Percentiles rank a stretch among this genome's conserved stretches.
These are phyloP conservation scores for Claviceps spartinae DNA, from an alignment of 2,329 filamentous ascomycete species.

Conservation along the genomic window DNA sequence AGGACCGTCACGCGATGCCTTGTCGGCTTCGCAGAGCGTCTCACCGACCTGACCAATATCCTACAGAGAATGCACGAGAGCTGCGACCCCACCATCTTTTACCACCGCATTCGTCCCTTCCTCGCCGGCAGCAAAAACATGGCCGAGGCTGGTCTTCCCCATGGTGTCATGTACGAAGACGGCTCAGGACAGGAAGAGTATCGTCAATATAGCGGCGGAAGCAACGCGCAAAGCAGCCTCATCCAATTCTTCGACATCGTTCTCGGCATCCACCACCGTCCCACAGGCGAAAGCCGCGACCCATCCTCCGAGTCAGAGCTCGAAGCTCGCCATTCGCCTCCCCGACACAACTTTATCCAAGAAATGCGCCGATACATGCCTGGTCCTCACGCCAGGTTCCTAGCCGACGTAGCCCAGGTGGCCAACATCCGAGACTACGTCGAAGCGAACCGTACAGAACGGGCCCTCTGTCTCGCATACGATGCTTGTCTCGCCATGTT, in stretches of 20 bases:
- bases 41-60: constrained; percentile 71
- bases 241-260: constrained; percentile 96
- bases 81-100: constrained; percentile 90
- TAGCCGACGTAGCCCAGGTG: constrained; percentile 63
- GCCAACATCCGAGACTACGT: constrained; percentile 85
- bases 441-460: constrained; percentile 44
- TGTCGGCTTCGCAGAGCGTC: constrained; percentile 68
- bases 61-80: constrained; percentile 87
- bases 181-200: constrained; percentile 55
- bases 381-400: constrained; percentile 76
- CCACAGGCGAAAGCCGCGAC: constrained; percentile 60
- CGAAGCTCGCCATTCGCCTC: constrained; percentile 27
- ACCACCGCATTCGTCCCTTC: constrained; percentile 90
- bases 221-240: constrained; percentile 91
- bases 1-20: constrained; percentile 63
- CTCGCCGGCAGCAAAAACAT: constrained; percentile 96
- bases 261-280: constrained; percentile 77
- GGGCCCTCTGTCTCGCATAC: constrained; percentile 63
- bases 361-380: constrained; percentile 99
- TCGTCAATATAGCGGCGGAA: constrained; percentile 81
- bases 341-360: constrained; percentile 71
- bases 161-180: constrained; percentile 78
- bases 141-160: constrained; percentile 79
- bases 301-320: constrained; percentile 22
- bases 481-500: constrained; percentile 73